Conservation (phyloP, 192 early-diverging fungal species). For the Coemansia sp. region DNA sequence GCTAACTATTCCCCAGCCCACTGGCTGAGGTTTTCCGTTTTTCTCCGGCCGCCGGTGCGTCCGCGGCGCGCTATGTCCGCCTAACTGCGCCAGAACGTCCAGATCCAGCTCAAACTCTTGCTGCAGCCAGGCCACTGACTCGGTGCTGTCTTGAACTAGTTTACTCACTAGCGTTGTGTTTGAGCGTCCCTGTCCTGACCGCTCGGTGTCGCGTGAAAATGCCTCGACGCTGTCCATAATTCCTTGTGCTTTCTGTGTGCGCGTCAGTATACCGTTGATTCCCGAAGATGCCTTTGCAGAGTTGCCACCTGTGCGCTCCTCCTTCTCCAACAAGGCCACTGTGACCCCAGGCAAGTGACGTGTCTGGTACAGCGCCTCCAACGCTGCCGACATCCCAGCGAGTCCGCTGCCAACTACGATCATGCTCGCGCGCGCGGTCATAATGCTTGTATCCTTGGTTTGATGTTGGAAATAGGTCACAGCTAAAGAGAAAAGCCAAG, state of each 20-base stretch:
- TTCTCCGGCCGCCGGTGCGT: slow-evolving; percentile 70
- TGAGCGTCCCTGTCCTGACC: slow-evolving; percentile 79
- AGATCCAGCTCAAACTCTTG: slow-evolving; percentile 85
- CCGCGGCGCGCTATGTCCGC: slow-evolving; percentile 90
- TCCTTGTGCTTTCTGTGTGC: slow-evolving; percentile 65
- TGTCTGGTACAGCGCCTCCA: slow-evolving; percentile 37
- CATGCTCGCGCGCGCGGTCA: slow-evolving; percentile 18
- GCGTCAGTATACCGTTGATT: slow-evolving; percentile 92
- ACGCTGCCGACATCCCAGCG: slow-evolving; percentile 35
- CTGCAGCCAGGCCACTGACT: slow-evolving; percentile 92
- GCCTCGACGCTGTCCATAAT: slow-evolving; percentile 78
- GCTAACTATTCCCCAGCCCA: slow-evolving; percentile 95
- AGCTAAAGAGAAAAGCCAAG: not conserved
- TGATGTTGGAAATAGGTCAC: not conserved
- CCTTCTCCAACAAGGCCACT: slow-evolving; percentile 36
- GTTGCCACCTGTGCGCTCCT: slow-evolving; percentile 64
- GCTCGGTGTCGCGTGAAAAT: slow-evolving; percentile 84
- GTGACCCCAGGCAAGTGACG: slow-evolving; percentile 3
- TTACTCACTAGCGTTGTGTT: slow-evolving; percentile 78
- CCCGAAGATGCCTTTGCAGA: slow-evolving; percentile 97
- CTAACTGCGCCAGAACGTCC: slow-evolving; percentile 80
- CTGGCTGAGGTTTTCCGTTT: slow-evolving; percentile 68
- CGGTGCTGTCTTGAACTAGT: slow-evolving; percentile 76
- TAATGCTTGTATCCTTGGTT: slow-evolving; percentile 1
- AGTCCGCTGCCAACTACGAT: slow-evolving; percentile 35